Percentiles rank a stretch among this genome's conserved stretches.
Evolutionary conservation across 345 rosid genomes (phyloP).

Genomic region (Ceriops tagal): DNA sequence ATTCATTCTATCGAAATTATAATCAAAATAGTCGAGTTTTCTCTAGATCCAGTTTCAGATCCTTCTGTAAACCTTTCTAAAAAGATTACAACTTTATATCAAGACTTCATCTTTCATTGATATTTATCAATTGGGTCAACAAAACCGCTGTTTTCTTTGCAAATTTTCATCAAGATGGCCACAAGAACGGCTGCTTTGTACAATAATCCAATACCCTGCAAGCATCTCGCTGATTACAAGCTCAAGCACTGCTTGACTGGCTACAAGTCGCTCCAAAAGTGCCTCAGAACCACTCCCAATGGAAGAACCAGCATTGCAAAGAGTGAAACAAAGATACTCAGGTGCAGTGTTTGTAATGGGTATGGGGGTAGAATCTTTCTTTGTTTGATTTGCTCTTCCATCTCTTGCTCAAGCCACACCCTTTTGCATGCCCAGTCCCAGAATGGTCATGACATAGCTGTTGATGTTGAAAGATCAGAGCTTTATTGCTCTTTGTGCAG

Average conservation of each 20-base stretch:
- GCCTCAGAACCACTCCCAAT: conserved; percentile 40
- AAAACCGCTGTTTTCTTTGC: neutral
- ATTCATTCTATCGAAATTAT: neutral
- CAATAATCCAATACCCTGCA: conserved; percentile 59
- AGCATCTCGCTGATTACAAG: conserved; percentile 76
- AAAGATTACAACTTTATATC: neutral
- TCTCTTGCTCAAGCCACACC: conserved; percentile 18
- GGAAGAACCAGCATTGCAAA: conserved; percentile 50
- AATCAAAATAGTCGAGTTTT: conserved; percentile 5
- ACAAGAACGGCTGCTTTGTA: conserved; percentile 37
- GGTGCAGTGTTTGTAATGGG: conserved; percentile 60
- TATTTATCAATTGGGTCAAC: conserved; percentile 11
- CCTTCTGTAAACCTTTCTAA: neutral
- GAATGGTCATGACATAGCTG: conserved; percentile 23
- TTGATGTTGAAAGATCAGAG: conserved; percentile 30
- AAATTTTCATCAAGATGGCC: conserved; percentile 36
- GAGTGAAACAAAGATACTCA: conserved; percentile 36
- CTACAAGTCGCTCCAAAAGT: conserved; percentile 46
- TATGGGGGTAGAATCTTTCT: conserved; percentile 34
- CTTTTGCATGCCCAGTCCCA: conserved; percentile 21
- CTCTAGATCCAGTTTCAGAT: conserved; percentile 7
- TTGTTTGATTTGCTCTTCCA: conserved; percentile 24
- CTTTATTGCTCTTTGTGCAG: conserved; percentile 26
- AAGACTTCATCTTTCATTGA: neutral
- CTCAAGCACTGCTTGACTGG: conserved; percentile 53